Evolutionary conservation across 495 filamentous ascomycete genomes (phyloP), one percentile per base, ranked within the genome.

Genomic region (Penicillium alfredii): DNA sequence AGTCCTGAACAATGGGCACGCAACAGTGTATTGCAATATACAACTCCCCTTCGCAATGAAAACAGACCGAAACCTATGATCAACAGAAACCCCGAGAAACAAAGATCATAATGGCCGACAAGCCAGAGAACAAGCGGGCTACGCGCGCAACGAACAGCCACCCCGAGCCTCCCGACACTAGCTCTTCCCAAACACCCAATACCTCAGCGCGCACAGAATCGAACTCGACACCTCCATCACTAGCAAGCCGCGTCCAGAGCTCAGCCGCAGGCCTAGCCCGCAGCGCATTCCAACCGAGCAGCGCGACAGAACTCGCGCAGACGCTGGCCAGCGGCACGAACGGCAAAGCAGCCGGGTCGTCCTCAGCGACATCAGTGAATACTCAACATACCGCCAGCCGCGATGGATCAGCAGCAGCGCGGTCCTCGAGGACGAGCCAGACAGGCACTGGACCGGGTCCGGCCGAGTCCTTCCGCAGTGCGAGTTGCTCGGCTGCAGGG

Each of bases 211-310:
- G 12, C 8, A 25, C n/a, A n/a, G n/a, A n/a, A n/a, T n/a, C n/a
- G n/a, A n/a, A n/a, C n/a, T n/a, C n/a, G n/a, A 22, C 18, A 30
- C 33, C 14, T 21, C 31, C 35, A 18, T 61, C 64, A 5, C 55
- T 67, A 7, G 50, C 59, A 42, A 32, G 30, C 33, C 59, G 64
- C 32, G 56, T 70, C 42, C 64, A 70, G 34, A 47, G 33, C 35
- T 70, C 66, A 12, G 66, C 66, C 0, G 35, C 59, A 4, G 43
- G 44, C 0, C 54, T 68, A 22, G 61, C 63, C 8, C 51, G 50
- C 37, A 58, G 58, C 42, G 55, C 54, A 4, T 47, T 66, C 38
- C 47, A 53, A 19, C 32, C 43, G 7, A 35, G 51, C 1, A 15
- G 37, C 11, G 6, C 52, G 6, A 23, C 45, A 6, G 55, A 61